Base-by-base conservation (phyloP, 1,284 basidiomycete genomes). In the Ustilago bromivora region DNA sequence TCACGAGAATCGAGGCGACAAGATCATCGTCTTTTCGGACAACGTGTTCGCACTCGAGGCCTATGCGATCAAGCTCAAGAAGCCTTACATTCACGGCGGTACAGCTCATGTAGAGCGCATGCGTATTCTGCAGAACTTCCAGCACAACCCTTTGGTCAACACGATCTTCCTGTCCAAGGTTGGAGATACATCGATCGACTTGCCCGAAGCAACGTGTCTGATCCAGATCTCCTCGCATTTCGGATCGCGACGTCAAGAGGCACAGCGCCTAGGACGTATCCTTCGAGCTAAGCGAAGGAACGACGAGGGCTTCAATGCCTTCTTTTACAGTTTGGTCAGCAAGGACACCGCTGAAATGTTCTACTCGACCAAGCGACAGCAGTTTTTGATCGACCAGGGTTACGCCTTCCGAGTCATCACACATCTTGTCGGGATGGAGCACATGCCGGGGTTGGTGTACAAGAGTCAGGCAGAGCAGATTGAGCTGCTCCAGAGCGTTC, bases 201-300 rank as follows among this genome's bases (percentile, higher is more conserved):
- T 99, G 61, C 97, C 97, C 32, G 97, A 99, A 88, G 97, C 97
- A 57, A 99, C 97, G 8, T 99, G 97, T 87, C 90, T 99, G 74
- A 99, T 99, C 80, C 97, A 99, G 88, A 98, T 99, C 79, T 98
- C 95, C n/a, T 97, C 95, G 17, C 97, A 99, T 88, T 99, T 99
- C 87, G 97, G 97, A 31, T 98, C 96, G 46, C 92, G 97, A 72
- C 90, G 97, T 77, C 97, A 99, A 88, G 97, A 99, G 87, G 97
- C 97, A 6, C 97, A 99, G 87, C 90, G 97, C 71, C 88, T 99
- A 57, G 96, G 95, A 92, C 83, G 76, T 89, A 99, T 99, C 82
- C 88, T 99, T 61, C 92, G 97, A 71, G 97, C 97, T 10, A 99
- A 99, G 87, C 90, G 97, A 63, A 90, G 97, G 78, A 99, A 99